Evolutionary conservation across 2,329 filamentous ascomycete genomes (phyloP), one percentile per base, ranked within the genome.

Genomic region (Thermochaetoides dissita): DNA sequence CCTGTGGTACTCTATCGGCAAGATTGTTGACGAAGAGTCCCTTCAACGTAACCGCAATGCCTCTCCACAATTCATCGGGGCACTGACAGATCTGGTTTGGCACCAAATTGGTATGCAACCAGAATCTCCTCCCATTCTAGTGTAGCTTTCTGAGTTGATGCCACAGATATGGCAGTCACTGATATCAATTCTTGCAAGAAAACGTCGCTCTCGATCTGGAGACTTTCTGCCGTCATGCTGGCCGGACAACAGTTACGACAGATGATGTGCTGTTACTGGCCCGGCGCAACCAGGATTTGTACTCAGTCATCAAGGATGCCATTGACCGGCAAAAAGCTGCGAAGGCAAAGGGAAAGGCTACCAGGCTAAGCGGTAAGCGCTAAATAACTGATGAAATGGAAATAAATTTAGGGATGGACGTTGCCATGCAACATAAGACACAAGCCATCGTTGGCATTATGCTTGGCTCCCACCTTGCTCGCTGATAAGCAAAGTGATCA

Each of bases 211-310:
- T 65, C 10, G 74, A 77, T 47, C 60, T 78, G 12, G 73, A 76
- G 55, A 70, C 59, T 51, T 71, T 74, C 51, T 68, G 66, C 54
- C 79, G 77, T 40, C 91, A 98, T 62, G 89, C 84, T 8, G 82
- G 84, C 1, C 75, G 89, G 28, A 76, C 75, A 2, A 88, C 81
- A 0, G 74, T 98, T 50, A 85, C 79, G 33, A 82, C 81, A 0
- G 82, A 88, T 40, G 91, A 98, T 57, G 88, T 96, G 9, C 66
- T 96, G 54, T 72, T 98, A 7, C 74, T 98, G 30, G 80, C 85
- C 28, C 71, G 91, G 47, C 78, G 89, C 45, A 98, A 96, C 53
- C 83, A 88, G 43, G 86, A 87, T 11, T 63, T 98, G 12, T 78
- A 88, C 51, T 71, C 71, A 10, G 77, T 96, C 31, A 71, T 98